Percentiles rank a stretch among this genome's conserved stretches.
These are phyloP conservation scores for Coemansia reversa DNA, from an alignment of 192 early-diverging fungal species.

Conservation along the genomic window DNA sequence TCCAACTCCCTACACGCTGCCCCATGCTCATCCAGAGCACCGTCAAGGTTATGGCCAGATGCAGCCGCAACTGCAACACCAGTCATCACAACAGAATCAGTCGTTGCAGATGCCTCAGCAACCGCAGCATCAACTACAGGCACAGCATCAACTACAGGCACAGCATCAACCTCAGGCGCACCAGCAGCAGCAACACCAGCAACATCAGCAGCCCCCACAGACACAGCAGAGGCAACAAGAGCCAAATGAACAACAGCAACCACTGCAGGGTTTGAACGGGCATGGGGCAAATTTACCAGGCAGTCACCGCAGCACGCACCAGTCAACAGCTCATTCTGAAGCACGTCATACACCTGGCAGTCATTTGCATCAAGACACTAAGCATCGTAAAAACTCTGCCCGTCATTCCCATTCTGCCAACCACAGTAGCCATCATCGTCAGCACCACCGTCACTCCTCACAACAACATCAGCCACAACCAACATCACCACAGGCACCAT, in stretches of 20 bases:
- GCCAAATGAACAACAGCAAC: neutral
- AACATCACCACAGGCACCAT: neutral
- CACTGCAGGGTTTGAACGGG: neutral
- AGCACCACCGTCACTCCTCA: neutral
- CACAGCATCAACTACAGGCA: neutral
- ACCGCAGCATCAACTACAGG: neutral
- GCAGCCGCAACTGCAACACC: neutral
- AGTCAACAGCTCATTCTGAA: neutral
- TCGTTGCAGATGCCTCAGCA: neutral
- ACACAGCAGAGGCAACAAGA: neutral
- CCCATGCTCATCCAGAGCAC: neutral
- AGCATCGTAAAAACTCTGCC: neutral
- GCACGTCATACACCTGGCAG: too few species aligned
- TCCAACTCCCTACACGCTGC: neutral
- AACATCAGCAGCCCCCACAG: neutral
- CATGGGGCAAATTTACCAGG: neutral
- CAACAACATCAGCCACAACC: neutral
- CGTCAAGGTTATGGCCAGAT: neutral
- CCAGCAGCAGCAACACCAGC: neutral
- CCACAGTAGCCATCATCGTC: neutral
- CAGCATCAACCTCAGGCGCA: neutral
- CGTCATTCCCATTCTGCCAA: neutral
- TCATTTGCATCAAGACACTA: too few species aligned
- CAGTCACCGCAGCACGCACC: neutral
- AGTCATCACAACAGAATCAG: neutral